Percentiles rank a stretch among this genome's conserved stretches.
phyloP scores from a whole-genome alignment of 441 rosid species.

The Theobroma grandiflorum region DNA sequence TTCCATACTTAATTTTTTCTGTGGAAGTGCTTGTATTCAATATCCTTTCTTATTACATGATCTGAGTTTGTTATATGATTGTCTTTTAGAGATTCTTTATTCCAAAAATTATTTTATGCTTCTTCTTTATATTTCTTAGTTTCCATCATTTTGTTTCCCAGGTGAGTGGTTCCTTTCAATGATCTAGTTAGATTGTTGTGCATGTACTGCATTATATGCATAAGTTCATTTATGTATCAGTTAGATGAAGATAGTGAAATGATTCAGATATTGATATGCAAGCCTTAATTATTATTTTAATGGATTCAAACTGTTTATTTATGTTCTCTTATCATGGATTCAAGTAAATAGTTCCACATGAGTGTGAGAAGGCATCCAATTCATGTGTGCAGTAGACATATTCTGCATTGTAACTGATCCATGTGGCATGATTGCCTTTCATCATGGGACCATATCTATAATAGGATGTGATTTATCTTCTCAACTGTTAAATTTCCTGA shows the following conservation, averaged over 20 bases:
- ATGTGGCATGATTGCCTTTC: background rate
- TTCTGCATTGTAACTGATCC: background rate
- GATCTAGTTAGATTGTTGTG: background rate
- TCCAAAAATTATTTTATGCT: background rate
- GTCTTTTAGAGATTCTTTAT: background rate
- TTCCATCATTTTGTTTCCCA: background rate
- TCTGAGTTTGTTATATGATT: background rate
- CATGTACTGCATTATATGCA: background rate
- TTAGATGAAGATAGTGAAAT: background rate
- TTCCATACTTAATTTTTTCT: background rate
- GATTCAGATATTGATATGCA: background rate
- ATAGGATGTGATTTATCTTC: background rate
- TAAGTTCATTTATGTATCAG: constrained; percentile 1
- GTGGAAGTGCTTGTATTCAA: background rate
- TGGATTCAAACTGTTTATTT: background rate
- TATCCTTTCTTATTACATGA: background rate
- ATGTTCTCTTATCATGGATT: background rate
- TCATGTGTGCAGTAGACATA: background rate
- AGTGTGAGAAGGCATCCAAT: background rate
- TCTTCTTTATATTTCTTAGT: background rate
- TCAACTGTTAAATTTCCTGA: background rate
- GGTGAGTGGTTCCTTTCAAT: background rate
- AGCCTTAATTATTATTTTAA: background rate
- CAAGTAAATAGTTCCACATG: background rate
- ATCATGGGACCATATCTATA: background rate